Percentiles rank a stretch among this genome's conserved stretches.
Evolutionary conservation across 371 early-diverging fungal genomes (phyloP).

Genomic region (Rhizopus sp.): DNA sequence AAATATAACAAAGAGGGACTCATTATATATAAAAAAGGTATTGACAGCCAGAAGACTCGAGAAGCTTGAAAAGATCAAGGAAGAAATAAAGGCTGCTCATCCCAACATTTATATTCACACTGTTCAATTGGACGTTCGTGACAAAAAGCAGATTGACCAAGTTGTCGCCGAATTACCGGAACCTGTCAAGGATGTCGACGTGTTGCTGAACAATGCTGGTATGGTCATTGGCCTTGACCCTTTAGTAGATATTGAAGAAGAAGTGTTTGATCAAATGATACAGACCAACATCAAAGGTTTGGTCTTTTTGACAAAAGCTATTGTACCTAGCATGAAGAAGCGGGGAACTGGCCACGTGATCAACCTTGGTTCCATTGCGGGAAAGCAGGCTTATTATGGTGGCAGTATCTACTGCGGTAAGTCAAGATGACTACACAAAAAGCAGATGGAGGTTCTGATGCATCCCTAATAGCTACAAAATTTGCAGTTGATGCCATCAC

Average conservation of each 20-base stretch:
- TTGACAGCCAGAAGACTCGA: constrained; percentile 82
- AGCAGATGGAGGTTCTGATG: neutral
- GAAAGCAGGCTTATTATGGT: constrained; percentile 68
- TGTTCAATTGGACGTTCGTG: constrained; percentile 76
- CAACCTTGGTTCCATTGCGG: constrained; percentile 87
- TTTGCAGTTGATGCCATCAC: constrained; percentile 87
- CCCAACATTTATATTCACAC: constrained; percentile 63
- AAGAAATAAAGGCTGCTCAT: constrained; percentile 50
- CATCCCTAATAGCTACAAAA: constrained; percentile 67
- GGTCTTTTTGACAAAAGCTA: constrained; percentile 78
- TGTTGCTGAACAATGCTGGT: constrained; percentile 77
- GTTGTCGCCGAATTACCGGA: constrained; percentile 59
- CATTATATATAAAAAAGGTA: constrained; percentile 39
- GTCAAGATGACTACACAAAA: neutral
- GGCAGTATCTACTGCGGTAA: constrained; percentile 86
- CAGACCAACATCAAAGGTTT: constrained; percentile 92
- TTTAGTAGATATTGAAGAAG: constrained; percentile 61
- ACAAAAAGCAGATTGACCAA: constrained; percentile 56
- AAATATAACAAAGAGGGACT: neutral
- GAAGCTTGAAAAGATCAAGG: constrained; percentile 61
- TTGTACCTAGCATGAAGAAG: constrained; percentile 81
- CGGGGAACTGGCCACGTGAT: constrained; percentile 81
- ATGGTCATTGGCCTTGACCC: constrained; percentile 84
- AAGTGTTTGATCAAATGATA: constrained; percentile 79
- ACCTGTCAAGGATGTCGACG: constrained; percentile 64